Evolutionary conservation across 2,329 filamentous ascomycete genomes (phyloP).

Genomic region (Hymenoscyphus salicellus): DNA sequence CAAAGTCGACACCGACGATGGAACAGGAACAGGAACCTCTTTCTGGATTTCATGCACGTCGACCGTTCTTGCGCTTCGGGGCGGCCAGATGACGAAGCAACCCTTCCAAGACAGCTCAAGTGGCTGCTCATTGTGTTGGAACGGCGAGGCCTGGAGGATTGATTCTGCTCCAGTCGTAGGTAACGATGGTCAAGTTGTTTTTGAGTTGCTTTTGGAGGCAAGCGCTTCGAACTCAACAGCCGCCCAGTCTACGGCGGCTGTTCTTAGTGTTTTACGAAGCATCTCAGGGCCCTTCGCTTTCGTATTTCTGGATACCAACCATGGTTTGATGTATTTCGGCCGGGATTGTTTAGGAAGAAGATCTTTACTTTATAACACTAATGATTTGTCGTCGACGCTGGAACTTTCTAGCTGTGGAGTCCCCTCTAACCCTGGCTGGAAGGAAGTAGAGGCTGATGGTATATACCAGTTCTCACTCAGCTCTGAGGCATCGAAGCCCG

Average conservation of each 20-base stretch:
- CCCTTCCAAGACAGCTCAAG: constrained; percentile 60
- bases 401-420: constrained; percentile 71
- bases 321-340: constrained; percentile 70
- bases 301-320: constrained; percentile 68
- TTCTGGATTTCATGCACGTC: constrained; percentile 65
- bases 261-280: constrained; percentile 54
- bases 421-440: constrained; percentile 53
- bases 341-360: constrained; percentile 84
- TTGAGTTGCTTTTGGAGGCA: constrained; percentile 53
- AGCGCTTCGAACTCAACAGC: constrained; percentile 22
- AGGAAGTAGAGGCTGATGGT: constrained; percentile 81
- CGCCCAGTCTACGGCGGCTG: constrained; percentile 32
- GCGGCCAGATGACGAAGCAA: constrained; percentile 63
- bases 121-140: constrained; percentile 83
- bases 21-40: constrained; percentile 18
- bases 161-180: constrained; percentile 54
- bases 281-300: constrained; percentile 88
- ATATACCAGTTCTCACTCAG: constrained; percentile 52
- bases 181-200: constrained; percentile 76
- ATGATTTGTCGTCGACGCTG: constrained; percentile 44
- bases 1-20: constrained; percentile 31
- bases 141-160: constrained; percentile 90
- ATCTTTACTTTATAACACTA: constrained; percentile 66
- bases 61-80: constrained; percentile 83
- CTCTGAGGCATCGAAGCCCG: not conserved